Base-by-base conservation (phyloP, 2,329 filamentous ascomycete genomes). In the Claviceps paspali region DNA sequence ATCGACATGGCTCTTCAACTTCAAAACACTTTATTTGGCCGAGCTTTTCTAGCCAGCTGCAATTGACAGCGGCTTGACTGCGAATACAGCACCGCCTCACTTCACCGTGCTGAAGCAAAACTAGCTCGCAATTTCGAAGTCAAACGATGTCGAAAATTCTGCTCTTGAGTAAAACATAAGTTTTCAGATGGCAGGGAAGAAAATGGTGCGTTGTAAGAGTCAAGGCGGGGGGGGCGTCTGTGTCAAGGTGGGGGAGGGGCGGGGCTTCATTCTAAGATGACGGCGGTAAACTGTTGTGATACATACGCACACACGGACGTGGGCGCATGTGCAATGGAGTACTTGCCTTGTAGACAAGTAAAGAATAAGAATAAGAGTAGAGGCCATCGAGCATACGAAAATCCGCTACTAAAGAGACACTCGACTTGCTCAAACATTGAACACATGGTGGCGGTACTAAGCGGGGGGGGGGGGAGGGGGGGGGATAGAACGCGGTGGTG, bases 1-100 rank as follows among this genome's bases (percentile, higher is more conserved):
- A 96, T 88, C 54, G 81, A 84, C 81, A 87, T 85, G 47, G 47
- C 47, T 43, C 36, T 32, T 33, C 12, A 35, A 10, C 18, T 6
- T 12, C 22, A 29, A 7, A 5, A 19, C 15, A 17, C 10, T 2
- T 17, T 15, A 6, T 30, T 32, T 19, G 6, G 11, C 4, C 14
- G 22, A 7, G 29, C 3, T n/a, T 26, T 19, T 12, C 17, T 5
- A 21, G 17, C 11, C 10, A 19, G 4, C 5, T 7, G 10, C 19
- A 9, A 28, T 31, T 18, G 11, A 14, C 7, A 10, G 7, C 11
- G 18, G 21, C 22, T 37, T 1, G n/a, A 22, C 12, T 24, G 6
- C n/a, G 18, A 24, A 30, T 27, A 19, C 3, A n/a, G 10, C 21
- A 5, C 17, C 35, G 8, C 23, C 10, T 12, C 22, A 14, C 8